phyloP scores from a whole-genome alignment of 331 rosid genomes.

The Prunus yedoensis region DNA sequence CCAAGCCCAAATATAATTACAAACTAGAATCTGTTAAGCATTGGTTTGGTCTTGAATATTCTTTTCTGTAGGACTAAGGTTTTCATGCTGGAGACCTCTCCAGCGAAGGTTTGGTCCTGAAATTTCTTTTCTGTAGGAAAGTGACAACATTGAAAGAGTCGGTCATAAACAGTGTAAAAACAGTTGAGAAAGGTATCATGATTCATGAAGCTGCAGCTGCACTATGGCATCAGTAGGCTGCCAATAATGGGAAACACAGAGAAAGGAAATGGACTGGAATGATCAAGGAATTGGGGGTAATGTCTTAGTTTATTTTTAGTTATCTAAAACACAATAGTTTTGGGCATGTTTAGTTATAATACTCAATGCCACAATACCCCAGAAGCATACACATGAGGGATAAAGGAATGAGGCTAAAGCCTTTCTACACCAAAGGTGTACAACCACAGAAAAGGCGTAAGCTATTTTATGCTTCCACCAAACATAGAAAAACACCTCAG shows the following conservation, averaged over 20 bases:
- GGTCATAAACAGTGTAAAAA: not conserved
- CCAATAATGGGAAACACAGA: not conserved
- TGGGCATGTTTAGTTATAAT: not conserved
- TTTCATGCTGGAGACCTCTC: not conserved
- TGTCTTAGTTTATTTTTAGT: not conserved
- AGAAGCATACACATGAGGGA: not conserved
- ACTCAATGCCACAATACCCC: not conserved
- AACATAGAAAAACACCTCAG: not conserved
- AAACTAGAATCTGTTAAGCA: too few relatives aligned
- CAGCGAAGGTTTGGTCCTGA: not conserved
- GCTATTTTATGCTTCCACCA: not conserved
- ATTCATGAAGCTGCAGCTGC: not conserved
- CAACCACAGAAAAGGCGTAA: not conserved
- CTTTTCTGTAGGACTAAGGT: too few relatives aligned
- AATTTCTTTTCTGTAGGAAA: not conserved
- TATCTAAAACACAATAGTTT: not conserved
- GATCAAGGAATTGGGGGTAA: not conserved
- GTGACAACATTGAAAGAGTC: not conserved
- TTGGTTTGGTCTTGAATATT: too few relatives aligned
- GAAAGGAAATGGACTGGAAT: not conserved
- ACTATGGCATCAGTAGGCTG: not conserved
- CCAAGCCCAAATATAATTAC: too few relatives aligned
- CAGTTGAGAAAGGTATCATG: not conserved
- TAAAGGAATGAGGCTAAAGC: not conserved
- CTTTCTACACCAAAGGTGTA: not conserved